Conservation (phyloP, 2,329 filamentous ascomycete genomes). For the Ophiostoma sp. region DNA sequence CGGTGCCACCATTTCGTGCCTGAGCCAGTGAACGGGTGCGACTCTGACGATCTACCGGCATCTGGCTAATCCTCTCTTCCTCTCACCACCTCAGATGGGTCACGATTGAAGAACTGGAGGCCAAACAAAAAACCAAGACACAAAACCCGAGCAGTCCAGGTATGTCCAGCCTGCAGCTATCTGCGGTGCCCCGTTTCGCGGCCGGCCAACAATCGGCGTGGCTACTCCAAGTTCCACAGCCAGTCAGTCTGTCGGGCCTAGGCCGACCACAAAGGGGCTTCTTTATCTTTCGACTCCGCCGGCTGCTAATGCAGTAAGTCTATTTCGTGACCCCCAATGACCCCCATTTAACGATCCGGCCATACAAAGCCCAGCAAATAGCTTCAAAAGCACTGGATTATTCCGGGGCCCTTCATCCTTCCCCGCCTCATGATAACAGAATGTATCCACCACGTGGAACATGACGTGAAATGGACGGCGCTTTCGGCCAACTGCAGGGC, state of each 20-base stretch:
- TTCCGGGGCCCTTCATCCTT: not conserved
- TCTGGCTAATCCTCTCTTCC: too few relatives aligned
- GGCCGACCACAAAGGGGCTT: not conserved
- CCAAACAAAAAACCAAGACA: too few relatives aligned
- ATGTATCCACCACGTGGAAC: slow-evolving; percentile 9
- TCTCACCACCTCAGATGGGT: too few relatives aligned
- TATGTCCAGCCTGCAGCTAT: too few relatives aligned
- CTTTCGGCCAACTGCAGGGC: not conserved
- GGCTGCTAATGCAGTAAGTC: not conserved
- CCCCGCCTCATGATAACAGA: slow-evolving; percentile 11
- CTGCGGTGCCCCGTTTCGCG: not conserved
- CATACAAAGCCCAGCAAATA: not conserved
- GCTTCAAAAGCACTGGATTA: not conserved
- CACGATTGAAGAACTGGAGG: too few relatives aligned
- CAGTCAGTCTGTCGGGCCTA: not conserved
- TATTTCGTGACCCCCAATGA: not conserved
- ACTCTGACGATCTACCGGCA: too few relatives aligned
- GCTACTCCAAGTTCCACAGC: not conserved
- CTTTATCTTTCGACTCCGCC: slow-evolving; percentile 1
- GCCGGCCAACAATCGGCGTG: slow-evolving; percentile 7
- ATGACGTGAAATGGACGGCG: not conserved
- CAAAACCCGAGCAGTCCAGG: too few relatives aligned
- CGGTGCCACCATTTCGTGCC: too few relatives aligned
- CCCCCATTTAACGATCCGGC: slow-evolving; percentile 2
- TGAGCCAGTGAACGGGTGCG: too few relatives aligned